Base-by-base conservation (phyloP, 1,139 yeast species). In the Candida freyschussii region DNA sequence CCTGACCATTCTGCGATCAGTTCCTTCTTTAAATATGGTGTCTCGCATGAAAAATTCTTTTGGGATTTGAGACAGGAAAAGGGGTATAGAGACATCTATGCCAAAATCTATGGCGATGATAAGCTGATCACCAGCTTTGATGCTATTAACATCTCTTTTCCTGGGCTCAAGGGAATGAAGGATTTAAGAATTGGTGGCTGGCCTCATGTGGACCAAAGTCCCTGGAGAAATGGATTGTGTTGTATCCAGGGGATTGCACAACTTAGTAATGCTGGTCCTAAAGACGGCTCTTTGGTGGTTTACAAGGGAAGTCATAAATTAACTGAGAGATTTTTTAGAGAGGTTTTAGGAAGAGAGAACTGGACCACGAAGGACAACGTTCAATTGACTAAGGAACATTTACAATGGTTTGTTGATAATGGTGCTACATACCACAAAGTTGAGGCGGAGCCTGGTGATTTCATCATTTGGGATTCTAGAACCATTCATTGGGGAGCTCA, bases 181-280 rank as follows among this genome's bases (percentile, higher is more conserved):
- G 27, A 24, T 5, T 2, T 13, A 21, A 18, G 16, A 8, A 16
- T 20, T 5, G 35, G 17, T 4, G 41, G 44, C 13, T 53, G 56
- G 57, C 53, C 50, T 8, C 57, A 53, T 41, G 47, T 53, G 16
- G 56, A 52, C 33, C 56, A 50, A 29, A 53, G 56, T 12, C 47
- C 47, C 6, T 43, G 14, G 23, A 39, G 45, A 32, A 27, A 30
- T 7, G 47, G 47, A 3, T 18, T 44, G n/a, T 12, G 30, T 12
- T 44, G 45, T 35, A 27, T 43, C 23, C 47, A 45, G 33, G 47
- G 49, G 18, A 43, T 45, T 30, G 46, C 44, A 1, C 42, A 39
- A 14, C 22, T 40, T 2, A 34, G 36, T 14, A 25, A 32, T 4
- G 29, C 48, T 15, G 47, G 47, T 15, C 39, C 39, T 18, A 40